A percentile compares a stretch with the other conserved stretches of the same genome.
Evolutionary conservation across 2,329 filamentous ascomycete species (phyloP).

Genomic region (Karstenula rhodostoma): DNA sequence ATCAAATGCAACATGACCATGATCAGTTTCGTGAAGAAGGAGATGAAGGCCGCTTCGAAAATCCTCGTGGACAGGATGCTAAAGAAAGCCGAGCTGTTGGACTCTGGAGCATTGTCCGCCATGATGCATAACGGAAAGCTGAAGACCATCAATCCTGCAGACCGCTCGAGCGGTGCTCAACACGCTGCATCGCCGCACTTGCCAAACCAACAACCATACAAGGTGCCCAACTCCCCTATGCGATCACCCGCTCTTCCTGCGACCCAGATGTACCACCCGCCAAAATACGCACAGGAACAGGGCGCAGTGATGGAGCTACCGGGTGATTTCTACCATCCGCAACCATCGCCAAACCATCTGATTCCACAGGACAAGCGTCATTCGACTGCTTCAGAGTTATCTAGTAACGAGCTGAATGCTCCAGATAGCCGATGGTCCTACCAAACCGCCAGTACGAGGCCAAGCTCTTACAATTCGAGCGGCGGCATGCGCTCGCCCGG

Average conservation of each 20-base stretch:
- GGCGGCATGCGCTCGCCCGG: slow-evolving; percentile 46
- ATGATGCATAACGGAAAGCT: slow-evolving; percentile 73
- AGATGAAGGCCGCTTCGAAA: slow-evolving; percentile 71
- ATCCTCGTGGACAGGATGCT: slow-evolving; percentile 74
- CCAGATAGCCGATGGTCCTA: slow-evolving; percentile 46
- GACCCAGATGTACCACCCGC: slow-evolving; percentile 26
- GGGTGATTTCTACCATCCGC: slow-evolving; percentile 52
- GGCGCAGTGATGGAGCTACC: slow-evolving; percentile 53
- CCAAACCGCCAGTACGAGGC: slow-evolving; percentile 41
- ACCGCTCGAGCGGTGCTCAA: slow-evolving; percentile 29
- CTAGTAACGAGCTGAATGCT: slow-evolving; percentile 35
- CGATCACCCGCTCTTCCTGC: slow-evolving; percentile 30
- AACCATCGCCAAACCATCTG: slow-evolving; percentile 38
- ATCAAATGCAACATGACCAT: slow-evolving; percentile 74
- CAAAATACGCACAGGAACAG: slow-evolving; percentile 32
- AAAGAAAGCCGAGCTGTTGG: slow-evolving; percentile 74
- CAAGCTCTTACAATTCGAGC: slow-evolving; percentile 48
- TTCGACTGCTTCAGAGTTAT: slow-evolving; percentile 33
- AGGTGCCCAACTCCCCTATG: slow-evolving; percentile 38
- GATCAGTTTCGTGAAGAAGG: slow-evolving; percentile 70
- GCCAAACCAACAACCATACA: slow-evolving; percentile 37
- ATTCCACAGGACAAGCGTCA: slow-evolving; percentile 34
- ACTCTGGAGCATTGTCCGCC: slow-evolving; percentile 69
- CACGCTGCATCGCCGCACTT: slow-evolving; percentile 27
- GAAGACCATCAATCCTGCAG: slow-evolving; percentile 64